phyloP scores from a whole-genome alignment of 495 filamentous ascomycete genomes.

The Aspergillus saccharolyticus region DNA sequence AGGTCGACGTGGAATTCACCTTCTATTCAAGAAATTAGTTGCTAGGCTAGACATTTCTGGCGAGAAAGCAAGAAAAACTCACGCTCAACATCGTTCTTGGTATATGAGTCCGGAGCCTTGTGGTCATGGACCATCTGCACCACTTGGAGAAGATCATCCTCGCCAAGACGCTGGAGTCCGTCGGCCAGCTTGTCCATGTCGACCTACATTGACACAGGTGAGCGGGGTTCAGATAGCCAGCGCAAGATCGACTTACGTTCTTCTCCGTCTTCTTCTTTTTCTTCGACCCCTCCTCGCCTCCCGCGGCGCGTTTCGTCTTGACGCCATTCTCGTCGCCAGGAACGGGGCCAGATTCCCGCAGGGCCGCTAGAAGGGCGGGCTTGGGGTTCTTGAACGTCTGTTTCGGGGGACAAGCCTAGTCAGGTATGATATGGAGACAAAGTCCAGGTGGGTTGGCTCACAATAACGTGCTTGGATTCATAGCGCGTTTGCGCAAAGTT shows the following conservation, averaged over 20 bases:
- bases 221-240: too few relatives aligned
- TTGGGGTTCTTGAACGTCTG: slow-evolving; percentile 90
- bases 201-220: slow-evolving; percentile 33
- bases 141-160: slow-evolving; percentile 88
- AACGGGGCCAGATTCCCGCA: slow-evolving; percentile 78
- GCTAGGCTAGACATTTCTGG: not conserved
- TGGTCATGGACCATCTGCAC: slow-evolving; percentile 98
- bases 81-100: slow-evolving; percentile 95
- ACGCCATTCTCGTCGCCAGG: slow-evolving; percentile 67
- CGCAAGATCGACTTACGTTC: slow-evolving; percentile 38
- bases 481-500: slow-evolving; percentile 83
- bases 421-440: not conserved
- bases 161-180: slow-evolving; percentile 72
- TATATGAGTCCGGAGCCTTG: slow-evolving; percentile 86
- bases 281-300: slow-evolving; percentile 56
- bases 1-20: slow-evolving; percentile 99
- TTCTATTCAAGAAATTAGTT: slow-evolving; percentile 45
- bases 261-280: slow-evolving; percentile 76
- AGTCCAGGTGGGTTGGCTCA: slow-evolving; percentile 34
- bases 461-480: slow-evolving; percentile 74
- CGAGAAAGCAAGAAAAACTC: slow-evolving; percentile 33
- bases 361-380: slow-evolving; percentile 63
- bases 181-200: slow-evolving; percentile 98
- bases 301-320: slow-evolving; percentile 44
- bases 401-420: not conserved